These are phyloP conservation scores for Calonectria pauciramosa DNA, from an alignment of 2,329 filamentous ascomycete genomes.

Conservation along the genomic window DNA sequence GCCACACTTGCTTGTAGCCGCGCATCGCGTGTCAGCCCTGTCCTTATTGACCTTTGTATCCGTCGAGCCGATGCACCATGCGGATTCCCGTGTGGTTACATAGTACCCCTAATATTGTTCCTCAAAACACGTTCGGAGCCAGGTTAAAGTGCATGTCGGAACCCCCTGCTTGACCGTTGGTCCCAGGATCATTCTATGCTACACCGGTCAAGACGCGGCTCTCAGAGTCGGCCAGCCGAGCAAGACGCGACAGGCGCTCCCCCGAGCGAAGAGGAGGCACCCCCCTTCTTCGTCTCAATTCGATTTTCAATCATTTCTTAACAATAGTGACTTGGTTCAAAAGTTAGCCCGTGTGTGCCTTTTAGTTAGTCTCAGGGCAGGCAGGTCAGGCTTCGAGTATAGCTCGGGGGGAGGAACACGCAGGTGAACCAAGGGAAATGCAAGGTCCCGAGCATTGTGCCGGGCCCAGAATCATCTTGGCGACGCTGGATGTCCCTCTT, in stretches of 20 bases:
- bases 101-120: slow-evolving; percentile 31
- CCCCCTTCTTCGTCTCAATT: slow-evolving; percentile 40
- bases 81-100: slow-evolving; percentile 30
- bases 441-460: slow-evolving; percentile 39
- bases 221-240: slow-evolving; percentile 34
- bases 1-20: slow-evolving; percentile 43
- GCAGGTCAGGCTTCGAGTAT: slow-evolving; percentile 27
- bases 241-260: slow-evolving; percentile 35
- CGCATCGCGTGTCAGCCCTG: slow-evolving; percentile 47
- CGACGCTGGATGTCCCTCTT: slow-evolving; percentile 28
- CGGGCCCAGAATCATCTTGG: slow-evolving; percentile 34
- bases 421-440: slow-evolving; percentile 30
- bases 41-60: slow-evolving; percentile 40
- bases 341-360: slow-evolving; percentile 43
- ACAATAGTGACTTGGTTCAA: slow-evolving; percentile 65
- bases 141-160: slow-evolving; percentile 17
- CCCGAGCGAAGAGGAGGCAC: slow-evolving; percentile 24
- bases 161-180: slow-evolving; percentile 34
- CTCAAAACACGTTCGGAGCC: slow-evolving; percentile 15
- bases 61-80: slow-evolving; percentile 30
- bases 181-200: slow-evolving; percentile 29
- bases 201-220: slow-evolving; percentile 40
- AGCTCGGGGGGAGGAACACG: slow-evolving; percentile 31
- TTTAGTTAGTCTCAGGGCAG: slow-evolving; percentile 28
- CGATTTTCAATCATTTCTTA: slow-evolving; percentile 73